Evolutionary conservation across 2,329 filamentous ascomycete genomes (phyloP).

Genomic region (Mollisiaceae sp.): DNA sequence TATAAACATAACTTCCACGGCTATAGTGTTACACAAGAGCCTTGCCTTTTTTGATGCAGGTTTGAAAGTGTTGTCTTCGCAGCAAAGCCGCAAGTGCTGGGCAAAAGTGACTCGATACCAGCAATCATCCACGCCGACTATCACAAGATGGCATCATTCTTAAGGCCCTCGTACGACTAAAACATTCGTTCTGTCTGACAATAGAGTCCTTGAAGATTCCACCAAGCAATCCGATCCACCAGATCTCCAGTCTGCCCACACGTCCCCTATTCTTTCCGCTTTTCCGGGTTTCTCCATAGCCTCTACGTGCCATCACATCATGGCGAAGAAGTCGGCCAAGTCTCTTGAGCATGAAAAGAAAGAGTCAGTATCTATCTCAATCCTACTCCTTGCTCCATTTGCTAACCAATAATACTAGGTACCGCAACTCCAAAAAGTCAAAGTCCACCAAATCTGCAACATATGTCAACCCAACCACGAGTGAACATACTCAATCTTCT

Average conservation of each 20-base stretch:
- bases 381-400: not conserved
- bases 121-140: not conserved
- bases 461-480: not conserved
- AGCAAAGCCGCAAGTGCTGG: not conserved
- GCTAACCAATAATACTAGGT: not conserved
- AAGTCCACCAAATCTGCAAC: not conserved
- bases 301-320: not conserved
- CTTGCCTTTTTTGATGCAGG: not conserved
- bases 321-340: not conserved
- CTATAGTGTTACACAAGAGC: not conserved
- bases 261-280: not conserved
- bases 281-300: not conserved
- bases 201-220: not conserved
- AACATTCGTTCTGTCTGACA: not conserved
- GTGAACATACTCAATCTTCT: not conserved
- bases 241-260: not conserved
- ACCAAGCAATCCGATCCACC: not conserved
- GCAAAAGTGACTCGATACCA: not conserved
- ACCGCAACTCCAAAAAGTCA: not conserved
- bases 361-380: not conserved
- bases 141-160: not conserved
- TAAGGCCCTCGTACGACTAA: not conserved
- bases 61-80: not conserved
- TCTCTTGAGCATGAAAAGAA: not conserved
- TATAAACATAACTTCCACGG: not conserved